Evolutionary conservation across 495 filamentous ascomycete genomes (phyloP), one percentile per base, ranked within the genome.

Genomic region (Collariella sp.): DNA sequence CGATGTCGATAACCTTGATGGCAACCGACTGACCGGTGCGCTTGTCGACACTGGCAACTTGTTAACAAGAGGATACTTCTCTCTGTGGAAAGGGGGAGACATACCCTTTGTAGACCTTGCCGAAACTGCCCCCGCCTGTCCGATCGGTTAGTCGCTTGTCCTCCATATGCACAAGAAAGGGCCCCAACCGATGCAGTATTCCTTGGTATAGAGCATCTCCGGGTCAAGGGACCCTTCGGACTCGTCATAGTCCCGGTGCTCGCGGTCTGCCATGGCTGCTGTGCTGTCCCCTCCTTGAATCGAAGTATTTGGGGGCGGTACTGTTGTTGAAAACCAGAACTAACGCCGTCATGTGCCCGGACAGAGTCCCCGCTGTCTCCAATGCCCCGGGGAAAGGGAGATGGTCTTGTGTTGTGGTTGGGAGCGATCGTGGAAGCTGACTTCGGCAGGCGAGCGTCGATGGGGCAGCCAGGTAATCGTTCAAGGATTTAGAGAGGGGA

Each of bases 1-100:
- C 93, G 58, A 99, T 90, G 62, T 99, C 93, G 67, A 99, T 96
- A 57, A 95, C 78, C 66, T 96, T 99, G 72, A 95, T 95, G 19
- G 90, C 91, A 12, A 95, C 89, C 12, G 88, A 81, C 67, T 89
- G 83, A 42, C 89, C 89, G 12, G 85, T 91, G 3, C 84, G 79
- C 62, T 85, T 88, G 70, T 95, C 87, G 45, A 95, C 84, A 22
- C 88, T 95, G 48, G 1, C 0, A 18, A 1, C n/a, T 54, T 44
- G 59, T 75, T 47, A 79, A 68, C 61, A 39, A 58, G 29, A 29
- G 38, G 46, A n/a, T n/a, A n/a, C n/a, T n/a, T 4, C 29, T 31
- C 19, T 18, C 15, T 18, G 34, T 16, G 34, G 34, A 45, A 13
- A 34, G 41, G 31, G 29, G 38, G 34, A 52, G 42, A 71, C 71